Evolutionary conservation across 2,329 filamentous ascomycete species (phyloP).

Genomic region (Penicillium crustosum): DNA sequence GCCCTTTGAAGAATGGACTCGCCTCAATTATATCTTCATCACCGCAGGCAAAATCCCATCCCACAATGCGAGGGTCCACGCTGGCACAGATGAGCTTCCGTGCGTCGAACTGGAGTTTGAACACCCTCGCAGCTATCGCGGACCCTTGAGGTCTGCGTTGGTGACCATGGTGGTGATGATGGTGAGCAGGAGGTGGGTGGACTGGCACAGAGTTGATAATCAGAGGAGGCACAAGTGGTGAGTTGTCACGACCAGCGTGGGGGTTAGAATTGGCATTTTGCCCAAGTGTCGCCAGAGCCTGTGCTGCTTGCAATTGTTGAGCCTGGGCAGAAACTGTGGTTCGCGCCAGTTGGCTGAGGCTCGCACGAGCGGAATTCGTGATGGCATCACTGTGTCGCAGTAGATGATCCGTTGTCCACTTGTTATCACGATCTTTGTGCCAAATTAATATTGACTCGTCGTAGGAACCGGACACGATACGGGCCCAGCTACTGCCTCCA

Average conservation of each 20-base stretch:
- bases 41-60: slow-evolving; percentile 94
- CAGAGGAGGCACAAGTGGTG: slow-evolving; percentile 1
- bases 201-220: slow-evolving; percentile 3
- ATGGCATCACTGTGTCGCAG: slow-evolving; percentile 63
- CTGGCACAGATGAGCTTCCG: slow-evolving; percentile 91
- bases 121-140: slow-evolving; percentile 63
- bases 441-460: slow-evolving; percentile 95
- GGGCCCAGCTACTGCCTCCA: slow-evolving; percentile 81
- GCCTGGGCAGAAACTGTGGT: slow-evolving; percentile 23
- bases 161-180: slow-evolving; percentile 21
- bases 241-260: slow-evolving; percentile 8
- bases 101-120: slow-evolving; percentile 96
- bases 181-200: slow-evolving; percentile 7
- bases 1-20: slow-evolving; percentile 68
- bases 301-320: slow-evolving; percentile 22
- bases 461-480: slow-evolving; percentile 97
- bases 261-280: slow-evolving; percentile 4
- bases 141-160: slow-evolving; percentile 21
- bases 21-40: slow-evolving; percentile 78
- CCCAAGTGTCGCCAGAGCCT: slow-evolving; percentile 12
- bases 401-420: slow-evolving; percentile 76
- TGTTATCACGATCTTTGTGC: slow-evolving; percentile 79
- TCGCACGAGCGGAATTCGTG: slow-evolving; percentile 32
- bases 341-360: slow-evolving; percentile 18
- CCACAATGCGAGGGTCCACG: slow-evolving; percentile 86